These are phyloP conservation scores for Colletotrichum salicis DNA, from an alignment of 2,329 filamentous ascomycete species.

Conservation along the genomic window DNA sequence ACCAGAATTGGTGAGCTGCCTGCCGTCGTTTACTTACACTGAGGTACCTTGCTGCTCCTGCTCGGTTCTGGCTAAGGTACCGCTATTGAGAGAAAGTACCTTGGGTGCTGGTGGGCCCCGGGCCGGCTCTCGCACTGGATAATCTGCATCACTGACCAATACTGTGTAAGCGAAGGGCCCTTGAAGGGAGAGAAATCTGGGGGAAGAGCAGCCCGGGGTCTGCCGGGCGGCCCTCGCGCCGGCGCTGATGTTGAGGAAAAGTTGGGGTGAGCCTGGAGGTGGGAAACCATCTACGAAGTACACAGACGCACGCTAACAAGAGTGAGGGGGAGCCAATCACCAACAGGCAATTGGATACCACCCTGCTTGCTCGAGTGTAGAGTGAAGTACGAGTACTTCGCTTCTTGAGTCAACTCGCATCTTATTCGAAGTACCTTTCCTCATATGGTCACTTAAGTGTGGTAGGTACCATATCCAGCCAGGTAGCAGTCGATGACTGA, in stretches of 20 bases:
- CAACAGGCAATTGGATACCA: conserved; percentile 4
- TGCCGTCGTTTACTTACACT: neutral
- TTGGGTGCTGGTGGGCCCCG: neutral
- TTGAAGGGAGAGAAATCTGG: conserved; percentile 25
- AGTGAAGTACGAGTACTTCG: neutral
- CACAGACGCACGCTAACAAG: conserved; percentile 17
- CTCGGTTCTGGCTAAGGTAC: neutral
- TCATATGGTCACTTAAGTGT: neutral
- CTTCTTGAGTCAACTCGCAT: neutral
- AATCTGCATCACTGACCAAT: neutral
- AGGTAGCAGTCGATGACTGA: neutral
- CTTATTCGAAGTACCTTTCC: neutral
- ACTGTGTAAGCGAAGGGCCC: neutral
- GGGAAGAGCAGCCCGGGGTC: conserved; percentile 23
- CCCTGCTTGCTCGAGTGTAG: too few relatives aligned
- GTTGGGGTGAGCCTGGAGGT: conserved; percentile 5
- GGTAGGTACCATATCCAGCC: too few relatives aligned
- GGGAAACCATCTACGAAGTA: neutral
- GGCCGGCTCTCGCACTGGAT: conserved; percentile 3
- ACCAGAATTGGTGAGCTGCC: conserved; percentile 10
- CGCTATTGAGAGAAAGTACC: conserved; percentile 13
- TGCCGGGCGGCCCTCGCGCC: neutral
- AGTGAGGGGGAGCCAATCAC: conserved; percentile 27
- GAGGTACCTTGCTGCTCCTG: neutral
- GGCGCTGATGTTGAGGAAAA: conserved; percentile 22